Base-by-base conservation (phyloP, 352 stramenopile species). In the Peronospora tabacina region DNA sequence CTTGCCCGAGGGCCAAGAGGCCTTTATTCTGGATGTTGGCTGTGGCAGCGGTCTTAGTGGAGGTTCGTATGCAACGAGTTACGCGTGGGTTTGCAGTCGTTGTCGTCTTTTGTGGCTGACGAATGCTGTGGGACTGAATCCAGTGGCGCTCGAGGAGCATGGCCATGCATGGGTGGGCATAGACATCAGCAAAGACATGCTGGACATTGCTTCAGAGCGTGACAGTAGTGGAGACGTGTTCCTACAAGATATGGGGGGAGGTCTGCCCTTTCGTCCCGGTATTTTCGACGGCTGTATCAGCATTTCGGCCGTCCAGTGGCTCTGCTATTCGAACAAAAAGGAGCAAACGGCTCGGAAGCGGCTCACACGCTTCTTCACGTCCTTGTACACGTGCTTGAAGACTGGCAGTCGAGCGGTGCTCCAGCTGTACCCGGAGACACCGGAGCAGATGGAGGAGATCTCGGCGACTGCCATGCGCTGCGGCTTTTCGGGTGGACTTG, bases 291-390 rank as follows among this genome's bases (percentile, higher is more conserved):
- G 96, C 15, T 98, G 88, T 61, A 98, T 99, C 70, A 99, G 94
- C 55, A 98, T 99, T 55, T 99, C 95, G 11, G 97, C 97, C n/a
- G 67, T 99, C 20, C 97, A 99, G 74, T 99, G 97, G 97, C 84
- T 99, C 16, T 99, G 97, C 66, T 99, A 99, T 73, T 97, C 94
- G 51, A 97, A 98, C 70, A 95, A 95, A 49, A 97, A 95, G 49
- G 80, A 95, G 44, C 95, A 99, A 69, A 96, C 82, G 33, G 79
- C 82, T 32, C 73, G 95, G 49, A 90, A 91, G 58, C 89, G 96
- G 24, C 75, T 99, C 13, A 96, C 85, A 43, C 85, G 94, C 19
- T 99, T 99, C 71, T 99, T 99, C 71, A 96, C 88, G 34, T 96
- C 86, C 40, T 75, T 95, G 0, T 95, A 92, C 64, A 91, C 76